Percentiles rank a stretch among this genome's conserved stretches.
Conservation (phyloP, 805 yeast species). For the Blastobotrys mokoenaii region DNA sequence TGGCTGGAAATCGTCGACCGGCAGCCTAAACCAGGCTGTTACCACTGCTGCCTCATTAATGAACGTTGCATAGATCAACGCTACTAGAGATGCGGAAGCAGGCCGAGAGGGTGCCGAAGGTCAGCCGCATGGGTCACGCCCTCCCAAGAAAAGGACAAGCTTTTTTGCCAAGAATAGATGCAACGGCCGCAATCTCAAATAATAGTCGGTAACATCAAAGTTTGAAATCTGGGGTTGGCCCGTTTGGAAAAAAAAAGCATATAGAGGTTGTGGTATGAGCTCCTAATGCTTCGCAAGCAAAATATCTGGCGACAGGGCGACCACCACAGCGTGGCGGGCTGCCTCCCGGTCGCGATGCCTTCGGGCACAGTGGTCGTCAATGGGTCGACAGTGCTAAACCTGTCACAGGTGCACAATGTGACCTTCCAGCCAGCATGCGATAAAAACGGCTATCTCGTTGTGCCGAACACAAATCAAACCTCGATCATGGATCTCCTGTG, state of each 20-base stretch:
- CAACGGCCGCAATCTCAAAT: no score
- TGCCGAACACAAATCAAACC: background rate
- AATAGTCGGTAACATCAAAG: no score
- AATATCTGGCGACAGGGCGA: conserved; percentile 3
- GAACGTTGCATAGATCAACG: no score
- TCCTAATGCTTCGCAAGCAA: background rate
- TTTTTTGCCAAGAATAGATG: conserved; percentile 2
- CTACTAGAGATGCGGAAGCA: no score
- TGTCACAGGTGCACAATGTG: background rate
- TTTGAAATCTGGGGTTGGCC: background rate
- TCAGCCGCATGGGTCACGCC: background rate
- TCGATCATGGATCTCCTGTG: conserved; percentile 1
- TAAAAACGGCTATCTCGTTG: background rate
- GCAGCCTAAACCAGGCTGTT: no score
- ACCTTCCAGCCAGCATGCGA: conserved; percentile 5
- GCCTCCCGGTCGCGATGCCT: conserved; percentile 1
- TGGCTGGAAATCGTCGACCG: no score
- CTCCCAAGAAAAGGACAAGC: conserved; percentile 1
- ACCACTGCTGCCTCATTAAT: no score
- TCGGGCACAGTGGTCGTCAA: conserved; percentile 4
- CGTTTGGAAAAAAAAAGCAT: background rate
- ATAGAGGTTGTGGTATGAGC: background rate
- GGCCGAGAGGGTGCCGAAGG: no score
- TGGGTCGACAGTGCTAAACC: background rate
- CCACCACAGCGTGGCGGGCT: background rate